Percentiles rank a stretch among this genome's conserved stretches.
Evolutionary conservation across 306 rosid genomes (phyloP).

Genomic region (Crataegus laevigata): DNA sequence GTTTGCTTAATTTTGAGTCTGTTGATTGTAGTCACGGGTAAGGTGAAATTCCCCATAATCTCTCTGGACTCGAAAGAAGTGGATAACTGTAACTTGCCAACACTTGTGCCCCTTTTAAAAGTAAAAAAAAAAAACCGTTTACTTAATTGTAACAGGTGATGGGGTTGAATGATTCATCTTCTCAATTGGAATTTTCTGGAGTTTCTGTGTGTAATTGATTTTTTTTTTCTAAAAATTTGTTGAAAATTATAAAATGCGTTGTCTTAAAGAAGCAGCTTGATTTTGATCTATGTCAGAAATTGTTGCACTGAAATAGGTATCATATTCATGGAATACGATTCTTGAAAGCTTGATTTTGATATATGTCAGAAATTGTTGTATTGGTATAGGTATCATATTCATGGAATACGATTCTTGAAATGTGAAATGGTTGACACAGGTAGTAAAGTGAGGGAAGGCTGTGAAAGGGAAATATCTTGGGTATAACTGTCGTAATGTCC

Average conservation of each 20-base stretch:
- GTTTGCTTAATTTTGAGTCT: too few species aligned
- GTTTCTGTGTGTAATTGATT: not conserved
- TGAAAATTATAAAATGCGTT: not conserved
- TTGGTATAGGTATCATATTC: too few species aligned
- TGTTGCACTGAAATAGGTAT: too few species aligned
- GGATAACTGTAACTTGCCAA: too few species aligned
- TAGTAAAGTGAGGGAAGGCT: not conserved
- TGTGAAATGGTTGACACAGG: not conserved
- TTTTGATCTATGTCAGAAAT: too few species aligned
- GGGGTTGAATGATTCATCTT: not conserved
- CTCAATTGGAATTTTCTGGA: not conserved
- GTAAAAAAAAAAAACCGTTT: not conserved
- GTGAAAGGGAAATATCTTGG: not conserved
- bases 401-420: too few species aligned
- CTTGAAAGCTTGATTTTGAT: too few species aligned
- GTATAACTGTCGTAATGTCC: not conserved
- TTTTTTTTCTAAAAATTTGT: not conserved
- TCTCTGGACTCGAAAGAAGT: accelerated
- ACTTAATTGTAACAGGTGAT: not conserved
- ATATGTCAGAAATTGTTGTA: too few species aligned
- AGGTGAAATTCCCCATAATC: too few species aligned
- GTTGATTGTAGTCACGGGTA: too few species aligned
- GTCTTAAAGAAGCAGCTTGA: not conserved
- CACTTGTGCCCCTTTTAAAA: too few species aligned
- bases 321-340: too few species aligned